Base-by-base conservation (phyloP, 2,329 filamentous ascomycete genomes). In the Shiraia bambusicola region DNA sequence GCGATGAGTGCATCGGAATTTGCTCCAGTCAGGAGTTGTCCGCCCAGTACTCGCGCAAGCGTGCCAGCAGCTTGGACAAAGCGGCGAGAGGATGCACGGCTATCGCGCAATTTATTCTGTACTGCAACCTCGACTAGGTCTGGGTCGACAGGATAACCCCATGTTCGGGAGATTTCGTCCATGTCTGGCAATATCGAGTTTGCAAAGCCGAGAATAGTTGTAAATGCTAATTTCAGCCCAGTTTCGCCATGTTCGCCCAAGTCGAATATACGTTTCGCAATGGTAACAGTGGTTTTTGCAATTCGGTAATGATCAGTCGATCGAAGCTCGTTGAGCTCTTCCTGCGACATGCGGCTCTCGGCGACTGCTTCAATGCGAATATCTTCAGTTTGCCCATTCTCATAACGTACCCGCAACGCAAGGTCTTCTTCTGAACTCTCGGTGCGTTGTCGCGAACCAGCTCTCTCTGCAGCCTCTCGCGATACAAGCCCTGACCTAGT, bases 61-160 rank as follows among this genome's bases (percentile, higher is more conserved):
- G 77, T 79, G 17, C 81, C 82, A 27, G 79, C 72, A 30, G 79
- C 81, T 63, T 84, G 82, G 2, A 83, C 76, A 56, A 84, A 84
- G 42, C 80, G 74, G 59, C 78, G 76, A 24, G 75, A 72, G 13
- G 77, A 71, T 47, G 79, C 76, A 28, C 81, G 76, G 48, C 78
- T 73, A 22, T 73, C 72, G 24, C 80, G 77, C 16, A 83, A 68
- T 7, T 75, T 76, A 50, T 78, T 76, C 52, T 84, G 79, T 6
- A 79, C 59, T 9, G 67, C 58, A 9, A 84, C 75, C 28, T 79
- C 74, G 15, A 78, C 72, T 2, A 67, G 63, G 9, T 69, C 65
- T 4, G 81, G 80, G 39, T 81, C 74, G 22, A 83, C 58, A 0
- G 82, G 81, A 56, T 84, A 84, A 8, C 73, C 66, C 81, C 82